Evolutionary conservation across 2,329 filamentous ascomycete species (phyloP).

Genomic region (Daldinia eschscholtzii): DNA sequence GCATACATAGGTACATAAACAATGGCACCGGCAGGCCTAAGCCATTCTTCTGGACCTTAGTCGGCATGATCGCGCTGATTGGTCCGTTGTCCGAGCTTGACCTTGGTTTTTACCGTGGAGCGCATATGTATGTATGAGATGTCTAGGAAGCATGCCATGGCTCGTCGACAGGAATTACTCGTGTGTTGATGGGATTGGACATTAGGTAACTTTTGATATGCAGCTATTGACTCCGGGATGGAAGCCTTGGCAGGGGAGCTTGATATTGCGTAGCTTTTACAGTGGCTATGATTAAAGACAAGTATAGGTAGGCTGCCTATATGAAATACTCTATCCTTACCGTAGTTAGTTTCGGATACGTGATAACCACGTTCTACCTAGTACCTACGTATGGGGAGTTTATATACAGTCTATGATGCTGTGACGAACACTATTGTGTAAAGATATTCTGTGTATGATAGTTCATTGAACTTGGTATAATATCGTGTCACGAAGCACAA

Average conservation of each 20-base stretch:
- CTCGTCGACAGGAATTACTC: background rate
- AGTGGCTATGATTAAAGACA: background rate
- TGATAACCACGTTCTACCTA: background rate
- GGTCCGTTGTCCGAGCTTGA: background rate
- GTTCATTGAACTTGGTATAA: background rate
- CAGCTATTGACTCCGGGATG: background rate
- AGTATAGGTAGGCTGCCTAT: background rate
- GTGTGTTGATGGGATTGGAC: slow-evolving; percentile 1
- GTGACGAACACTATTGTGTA: background rate
- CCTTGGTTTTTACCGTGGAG: background rate
- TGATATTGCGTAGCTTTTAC: slow-evolving; percentile 1
- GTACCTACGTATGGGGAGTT: background rate
- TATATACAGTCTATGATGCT: background rate
- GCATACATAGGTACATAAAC: no score
- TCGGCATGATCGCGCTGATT: background rate
- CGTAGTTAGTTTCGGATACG: background rate
- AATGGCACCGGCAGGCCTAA: background rate
- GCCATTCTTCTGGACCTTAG: background rate
- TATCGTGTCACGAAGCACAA: background rate
- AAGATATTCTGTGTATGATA: background rate
- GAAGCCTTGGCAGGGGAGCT: slow-evolving; percentile 5
- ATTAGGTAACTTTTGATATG: background rate
- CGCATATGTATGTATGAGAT: slow-evolving; percentile 11
- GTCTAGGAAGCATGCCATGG: background rate
- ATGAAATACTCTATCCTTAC: background rate